Conservation (phyloP, 192 early-diverging fungal genomes). For the Mortierella alpina region DNA sequence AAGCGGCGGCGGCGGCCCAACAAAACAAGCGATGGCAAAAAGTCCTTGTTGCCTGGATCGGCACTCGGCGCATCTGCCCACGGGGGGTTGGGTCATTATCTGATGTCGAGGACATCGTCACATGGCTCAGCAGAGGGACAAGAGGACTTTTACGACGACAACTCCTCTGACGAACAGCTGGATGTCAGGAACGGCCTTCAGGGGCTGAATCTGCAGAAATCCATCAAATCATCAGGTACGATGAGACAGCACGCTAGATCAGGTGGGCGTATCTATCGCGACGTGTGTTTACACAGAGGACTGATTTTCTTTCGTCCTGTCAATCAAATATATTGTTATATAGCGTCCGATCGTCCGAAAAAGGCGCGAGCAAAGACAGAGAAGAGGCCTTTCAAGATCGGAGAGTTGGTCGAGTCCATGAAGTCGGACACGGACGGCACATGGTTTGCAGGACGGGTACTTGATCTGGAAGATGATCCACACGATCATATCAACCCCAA, state of each 20-base stretch:
- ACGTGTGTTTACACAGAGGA: too few species aligned
- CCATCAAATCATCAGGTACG: constrained; percentile 34
- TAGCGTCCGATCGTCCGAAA: constrained; percentile 18
- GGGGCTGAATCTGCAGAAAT: constrained; percentile 41
- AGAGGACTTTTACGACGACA: constrained; percentile 25
- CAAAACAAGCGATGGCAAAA: constrained; percentile 30
- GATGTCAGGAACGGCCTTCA: constrained; percentile 46
- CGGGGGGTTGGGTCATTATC: constrained; percentile 23
- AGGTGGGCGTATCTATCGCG: too few species aligned
- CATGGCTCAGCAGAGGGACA: constrained; percentile 35
- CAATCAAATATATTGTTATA: not conserved
- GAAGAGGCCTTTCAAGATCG: constrained; percentile 44
- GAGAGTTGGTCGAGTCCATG: constrained; percentile 49
- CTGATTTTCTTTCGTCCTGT: not conserved
- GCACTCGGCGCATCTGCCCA: constrained; percentile 23
- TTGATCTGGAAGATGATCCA: constrained; percentile 51
- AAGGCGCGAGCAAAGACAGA: constrained; percentile 38
- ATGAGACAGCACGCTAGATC: too few species aligned
- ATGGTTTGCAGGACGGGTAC: constrained; percentile 47
- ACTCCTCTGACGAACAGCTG: constrained; percentile 33
- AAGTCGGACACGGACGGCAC: constrained; percentile 50
- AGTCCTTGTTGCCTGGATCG: constrained; percentile 22
- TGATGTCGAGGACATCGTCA: constrained; percentile 26
- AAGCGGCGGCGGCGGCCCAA: constrained; percentile 49
- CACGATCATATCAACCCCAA: constrained; percentile 54